Evolutionary conservation across 495 filamentous ascomycete species (phyloP), one percentile per base, ranked within the genome.

Genomic region (Hypoxylon fragiforme): DNA sequence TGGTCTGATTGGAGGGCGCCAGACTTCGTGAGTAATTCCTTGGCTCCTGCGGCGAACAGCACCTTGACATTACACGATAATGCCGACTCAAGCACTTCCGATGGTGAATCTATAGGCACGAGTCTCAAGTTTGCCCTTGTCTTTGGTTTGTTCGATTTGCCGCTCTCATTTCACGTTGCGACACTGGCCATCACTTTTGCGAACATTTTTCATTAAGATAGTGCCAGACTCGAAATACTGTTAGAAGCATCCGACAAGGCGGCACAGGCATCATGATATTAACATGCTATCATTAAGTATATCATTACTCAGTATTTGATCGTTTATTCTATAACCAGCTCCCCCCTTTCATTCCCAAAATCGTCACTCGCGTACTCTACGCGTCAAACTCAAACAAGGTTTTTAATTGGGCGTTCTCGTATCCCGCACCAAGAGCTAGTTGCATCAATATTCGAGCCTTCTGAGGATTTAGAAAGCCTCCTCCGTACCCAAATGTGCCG

Each of bases 1-100:
- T 75, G 76, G 72, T 69, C 66, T 1, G 64, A 64, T 15, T 77
- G 69, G 73, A 69, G 72, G 39, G 65, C 67, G 7, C 35, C 67
- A 9, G 67, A 65, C 19, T 65, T 67, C 38, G 49, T 72, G 19
- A 57, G 64, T 9, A 62, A 53, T 15, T 63, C 63, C 15, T 38
- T 77, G 49, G 56, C 51, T 20, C 55, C 64, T 9, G 70, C 76
- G 52, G 57, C 73, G 20, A 61, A 70, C 32, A 63, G 30, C 11
- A 62, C 37, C 7, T 20, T 61, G 3, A 53, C 44, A 12, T 59
- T 59, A 19, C 57, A 16, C 18, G 46, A 57, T 3, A 24, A 57
- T 16, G 42, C 39, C 4, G 47, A 57, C 20, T 5, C 59, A 14
- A 40, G 38, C 7, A 48, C 43, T 7, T 28, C 58, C 7, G 36